These are phyloP conservation scores for Trametes cinnabarina DNA, from an alignment of 768 basidiomycete species.

Conservation along the genomic window DNA sequence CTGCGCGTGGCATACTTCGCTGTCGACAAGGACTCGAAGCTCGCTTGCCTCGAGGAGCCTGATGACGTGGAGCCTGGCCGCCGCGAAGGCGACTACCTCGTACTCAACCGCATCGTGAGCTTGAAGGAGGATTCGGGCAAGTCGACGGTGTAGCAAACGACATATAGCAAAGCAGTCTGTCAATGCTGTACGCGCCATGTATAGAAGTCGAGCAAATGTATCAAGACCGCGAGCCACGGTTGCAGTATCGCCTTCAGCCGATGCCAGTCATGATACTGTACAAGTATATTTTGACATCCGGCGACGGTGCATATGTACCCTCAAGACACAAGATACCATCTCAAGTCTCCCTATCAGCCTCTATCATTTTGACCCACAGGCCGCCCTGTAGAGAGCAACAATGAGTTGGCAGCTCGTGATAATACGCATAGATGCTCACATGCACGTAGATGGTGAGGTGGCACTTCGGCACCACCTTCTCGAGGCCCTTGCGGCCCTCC, in stretches of 20 bases:
- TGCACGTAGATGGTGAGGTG: conserved; percentile 45
- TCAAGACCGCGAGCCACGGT: no score
- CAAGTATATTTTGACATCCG: background rate
- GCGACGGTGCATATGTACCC: background rate
- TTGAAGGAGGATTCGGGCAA: conserved; percentile 95
- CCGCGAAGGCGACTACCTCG: conserved; percentile 72
- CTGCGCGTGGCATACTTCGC: conserved; percentile 94
- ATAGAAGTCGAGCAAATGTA: background rate
- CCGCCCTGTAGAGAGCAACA: conserved; percentile 22
- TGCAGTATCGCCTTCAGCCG: no score
- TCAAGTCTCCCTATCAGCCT: conserved; percentile 16
- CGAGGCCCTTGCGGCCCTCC: conserved; percentile 36
- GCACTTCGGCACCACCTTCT: conserved; percentile 39
- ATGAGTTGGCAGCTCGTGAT: background rate
- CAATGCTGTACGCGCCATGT: background rate
- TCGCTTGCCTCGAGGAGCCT: conserved; percentile 61
- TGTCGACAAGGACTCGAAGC: conserved; percentile 79
- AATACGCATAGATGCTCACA: conserved; percentile 19
- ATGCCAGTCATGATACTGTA: no score
- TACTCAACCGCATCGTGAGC: conserved; percentile 90
- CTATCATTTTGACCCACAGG: conserved; percentile 30
- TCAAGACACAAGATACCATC: background rate
- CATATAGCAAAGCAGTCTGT: background rate
- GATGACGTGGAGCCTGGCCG: conserved; percentile 41
- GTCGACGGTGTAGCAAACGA: conserved; percentile 12